These are phyloP conservation scores for Ulmus americana DNA, from an alignment of 331 rosid species.

Conservation along the genomic window DNA sequence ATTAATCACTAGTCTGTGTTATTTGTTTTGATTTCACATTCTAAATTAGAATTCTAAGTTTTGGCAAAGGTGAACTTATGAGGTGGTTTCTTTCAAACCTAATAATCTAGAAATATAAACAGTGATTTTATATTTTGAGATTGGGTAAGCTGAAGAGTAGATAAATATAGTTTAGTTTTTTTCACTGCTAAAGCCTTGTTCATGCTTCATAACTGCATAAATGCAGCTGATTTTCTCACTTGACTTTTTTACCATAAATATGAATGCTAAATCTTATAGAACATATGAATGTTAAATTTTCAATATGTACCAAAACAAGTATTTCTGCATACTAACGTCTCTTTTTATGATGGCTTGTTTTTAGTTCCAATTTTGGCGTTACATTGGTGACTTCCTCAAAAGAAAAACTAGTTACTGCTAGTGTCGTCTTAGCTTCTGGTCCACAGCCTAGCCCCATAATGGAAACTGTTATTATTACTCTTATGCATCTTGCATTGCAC, in stretches of 20 bases:
- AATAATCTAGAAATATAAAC: neutral
- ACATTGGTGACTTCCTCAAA: slow-evolving; percentile 55
- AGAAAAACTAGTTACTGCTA: slow-evolving; percentile 55
- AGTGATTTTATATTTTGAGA: neutral
- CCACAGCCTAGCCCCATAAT: slow-evolving; percentile 55
- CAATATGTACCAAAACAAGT: neutral
- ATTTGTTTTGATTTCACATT: neutral
- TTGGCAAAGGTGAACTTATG: neutral
- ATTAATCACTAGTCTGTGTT: neutral
- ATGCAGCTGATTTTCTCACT: neutral
- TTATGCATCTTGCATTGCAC: slow-evolving; percentile 76
- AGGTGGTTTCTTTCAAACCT: neutral
- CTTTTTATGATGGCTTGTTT: slow-evolving; percentile 20
- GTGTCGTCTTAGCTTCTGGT: slow-evolving; percentile 69
- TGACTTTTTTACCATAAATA: neutral
- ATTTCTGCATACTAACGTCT: slow-evolving; percentile 6
- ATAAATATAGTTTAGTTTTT: neutral
- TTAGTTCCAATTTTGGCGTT: slow-evolving; percentile 76
- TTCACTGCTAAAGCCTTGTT: neutral
- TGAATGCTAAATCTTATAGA: no score
- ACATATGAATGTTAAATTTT: no score
- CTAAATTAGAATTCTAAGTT: neutral
- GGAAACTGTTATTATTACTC: slow-evolving; percentile 78
- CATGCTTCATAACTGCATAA: neutral
- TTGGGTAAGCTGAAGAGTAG: neutral